Conservation (phyloP, 1,139 yeast species). For the Pichia sp. region DNA sequence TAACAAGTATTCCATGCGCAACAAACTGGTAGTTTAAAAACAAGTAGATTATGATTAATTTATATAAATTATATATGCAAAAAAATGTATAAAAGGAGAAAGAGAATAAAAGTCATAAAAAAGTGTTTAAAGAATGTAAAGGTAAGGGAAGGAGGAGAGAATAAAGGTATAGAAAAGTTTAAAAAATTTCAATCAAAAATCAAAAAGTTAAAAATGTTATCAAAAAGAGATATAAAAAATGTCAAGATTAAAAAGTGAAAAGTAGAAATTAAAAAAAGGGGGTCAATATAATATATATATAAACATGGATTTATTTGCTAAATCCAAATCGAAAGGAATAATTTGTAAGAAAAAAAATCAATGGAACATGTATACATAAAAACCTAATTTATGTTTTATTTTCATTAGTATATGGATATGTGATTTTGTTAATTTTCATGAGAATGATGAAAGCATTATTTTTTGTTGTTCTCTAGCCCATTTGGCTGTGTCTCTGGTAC, state of each 20-base stretch:
- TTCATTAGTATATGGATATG: too few species aligned
- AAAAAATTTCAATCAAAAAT: conserved; percentile 10
- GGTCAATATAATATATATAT: too few species aligned
- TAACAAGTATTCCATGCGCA: neutral
- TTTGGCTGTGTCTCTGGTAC: conserved; percentile 82
- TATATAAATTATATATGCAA: conserved; percentile 1
- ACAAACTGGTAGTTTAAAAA: too few species aligned
- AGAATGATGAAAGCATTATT: conserved; percentile 34
- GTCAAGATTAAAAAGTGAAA: conserved; percentile 4
- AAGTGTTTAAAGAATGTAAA: conserved; percentile 8
- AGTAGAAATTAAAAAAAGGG: too few species aligned
- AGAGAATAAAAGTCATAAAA: conserved; percentile 2
- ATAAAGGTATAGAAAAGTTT: conserved; percentile 9
- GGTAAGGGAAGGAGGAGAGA: too few species aligned
- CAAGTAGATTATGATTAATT: neutral
- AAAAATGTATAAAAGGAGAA: conserved; percentile 6
- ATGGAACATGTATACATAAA: too few species aligned
- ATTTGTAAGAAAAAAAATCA: too few species aligned
- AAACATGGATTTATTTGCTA: too few species aligned
- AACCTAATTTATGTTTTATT: too few species aligned
- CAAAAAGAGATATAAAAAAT: conserved; percentile 10
- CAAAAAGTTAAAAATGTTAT: conserved; percentile 9
- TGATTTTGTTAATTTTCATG: too few species aligned
- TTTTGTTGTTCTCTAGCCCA: conserved; percentile 94
- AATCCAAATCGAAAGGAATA: too few species aligned